phyloP scores from a whole-genome alignment of 139 green algal species.

The Picochlorum sp. region DNA sequence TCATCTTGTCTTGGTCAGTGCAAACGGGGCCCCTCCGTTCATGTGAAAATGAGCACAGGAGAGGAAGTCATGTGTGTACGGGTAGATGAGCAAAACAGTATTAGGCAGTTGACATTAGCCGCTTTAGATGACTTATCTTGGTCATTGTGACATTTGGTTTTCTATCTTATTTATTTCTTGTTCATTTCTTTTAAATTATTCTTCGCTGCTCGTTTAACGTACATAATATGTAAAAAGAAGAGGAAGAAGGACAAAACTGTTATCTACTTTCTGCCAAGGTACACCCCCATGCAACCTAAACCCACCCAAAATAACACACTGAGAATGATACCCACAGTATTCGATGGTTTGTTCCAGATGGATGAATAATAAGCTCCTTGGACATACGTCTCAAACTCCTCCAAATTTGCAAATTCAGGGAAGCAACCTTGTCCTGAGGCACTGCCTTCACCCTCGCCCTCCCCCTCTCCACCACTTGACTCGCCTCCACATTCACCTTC shows the following conservation, averaged over 20 bases:
- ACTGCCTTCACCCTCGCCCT: neutral
- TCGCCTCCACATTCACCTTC: neutral
- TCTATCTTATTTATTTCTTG: neutral
- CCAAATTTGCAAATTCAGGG: neutral
- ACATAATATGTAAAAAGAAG: too few species aligned
- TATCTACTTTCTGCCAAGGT: neutral
- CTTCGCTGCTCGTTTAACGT: too few species aligned
- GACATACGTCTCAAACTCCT: neutral
- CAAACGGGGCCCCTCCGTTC: neutral
- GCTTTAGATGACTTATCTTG: neutral
- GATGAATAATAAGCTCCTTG: neutral
- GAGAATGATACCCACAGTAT: neutral
- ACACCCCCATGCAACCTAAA: neutral
- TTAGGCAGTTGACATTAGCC: neutral
- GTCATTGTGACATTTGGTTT: neutral
- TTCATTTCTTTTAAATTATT: too few species aligned
- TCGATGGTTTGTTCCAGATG: neutral
- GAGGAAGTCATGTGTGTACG: neutral
- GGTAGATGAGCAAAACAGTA: neutral
- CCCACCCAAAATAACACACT: conserved; percentile 5
- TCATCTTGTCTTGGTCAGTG: neutral
- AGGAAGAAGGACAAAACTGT: neutral
- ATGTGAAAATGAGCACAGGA: neutral
- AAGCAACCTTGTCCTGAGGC: conserved; percentile 2
- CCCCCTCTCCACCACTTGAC: neutral